Base-by-base conservation (phyloP, 441 rosid genomes). In the Pelargonium fulgidum region DNA sequence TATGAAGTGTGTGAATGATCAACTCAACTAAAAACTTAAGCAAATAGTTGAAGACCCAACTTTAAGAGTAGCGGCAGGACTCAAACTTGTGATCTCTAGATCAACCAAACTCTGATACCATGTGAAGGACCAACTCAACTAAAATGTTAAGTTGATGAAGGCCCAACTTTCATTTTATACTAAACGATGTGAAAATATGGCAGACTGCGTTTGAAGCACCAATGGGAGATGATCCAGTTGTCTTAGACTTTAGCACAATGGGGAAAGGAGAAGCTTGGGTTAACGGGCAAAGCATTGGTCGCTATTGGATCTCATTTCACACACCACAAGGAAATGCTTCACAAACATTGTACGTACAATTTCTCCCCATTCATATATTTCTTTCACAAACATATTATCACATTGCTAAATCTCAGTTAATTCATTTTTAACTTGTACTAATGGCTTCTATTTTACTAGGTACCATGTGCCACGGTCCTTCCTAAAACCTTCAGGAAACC, bases 191-290 rank as follows among this genome's bases (percentile, higher is more conserved):
- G 54, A 47, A 1, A 12, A 39, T 41, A 10, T 67, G 10, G 56
- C 77, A 88, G 93, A 85, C 70, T 0, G 68, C 16, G 29, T 86
- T 88, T 72, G 86, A 85, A 73, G 80, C 71, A 72, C 88, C 91
- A 3, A 17, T 16, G 7, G 84, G 85, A 63, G n/a, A 69, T 4
- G 78, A 80, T 10, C 86, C 88, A 2, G 70, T 88, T 47, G 88
- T 83, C 11, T 67, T 88, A 33, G 73, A 85, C 70, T 70, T 88
- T 65, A 71, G 75, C 41, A 70, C 78, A 42, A 88, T 88, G 93
- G 87, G 89, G 3, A 88, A 88, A 82, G 93, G 93, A 20, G 85
- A 85, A 76, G 78, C 80, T 17, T 86, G 89, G 88, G 85, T 88
- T 62, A 88, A 88, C 71, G 89, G 85, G 56, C 78, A 75, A 66